Conservation (phyloP, 2,329 filamentous ascomycete species). For the Clarireedia homoeocarpa region DNA sequence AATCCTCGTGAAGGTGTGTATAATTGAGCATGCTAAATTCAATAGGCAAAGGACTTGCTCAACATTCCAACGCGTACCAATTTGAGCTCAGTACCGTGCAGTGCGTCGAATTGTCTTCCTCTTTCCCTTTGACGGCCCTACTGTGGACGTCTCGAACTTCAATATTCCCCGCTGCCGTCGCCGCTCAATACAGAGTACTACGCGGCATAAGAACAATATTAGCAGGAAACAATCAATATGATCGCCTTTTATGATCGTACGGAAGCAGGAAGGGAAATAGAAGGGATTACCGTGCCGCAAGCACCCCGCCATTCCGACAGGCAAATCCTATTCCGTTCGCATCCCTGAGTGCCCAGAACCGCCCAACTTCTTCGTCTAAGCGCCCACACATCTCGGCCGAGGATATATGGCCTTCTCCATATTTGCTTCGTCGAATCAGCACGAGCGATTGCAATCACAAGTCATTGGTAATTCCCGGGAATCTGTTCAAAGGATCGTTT, state of each 20-base stretch:
- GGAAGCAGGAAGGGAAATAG: too few relatives aligned
- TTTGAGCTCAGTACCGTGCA: too few relatives aligned
- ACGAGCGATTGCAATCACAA: constrained; percentile 8
- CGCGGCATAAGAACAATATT: not conserved
- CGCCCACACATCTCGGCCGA: constrained; percentile 15
- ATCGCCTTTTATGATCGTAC: constrained; percentile 6
- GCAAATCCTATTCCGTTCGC: constrained; percentile 1
- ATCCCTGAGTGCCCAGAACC: constrained; percentile 3
- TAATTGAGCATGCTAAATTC: constrained; percentile 5
- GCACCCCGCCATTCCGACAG: not conserved
- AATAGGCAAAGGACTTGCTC: constrained; percentile 4
- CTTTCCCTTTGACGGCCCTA: too few relatives aligned
- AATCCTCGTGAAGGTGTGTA: constrained; percentile 4
- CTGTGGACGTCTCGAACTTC: too few relatives aligned
- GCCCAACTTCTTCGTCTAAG: constrained; percentile 13
- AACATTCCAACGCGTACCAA: not conserved
- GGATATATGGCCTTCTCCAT: not conserved
- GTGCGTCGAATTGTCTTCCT: too few relatives aligned
- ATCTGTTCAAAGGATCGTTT: constrained; percentile 17
- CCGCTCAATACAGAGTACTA: too few relatives aligned
- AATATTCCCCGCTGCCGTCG: not conserved
- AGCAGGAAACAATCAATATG: constrained; percentile 1
- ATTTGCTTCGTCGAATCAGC: constrained; percentile 13
- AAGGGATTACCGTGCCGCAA: not conserved
- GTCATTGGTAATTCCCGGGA: constrained; percentile 3